Evolutionary conservation across 352 stramenopile species (phyloP), one percentile per base, ranked within the genome.

Genomic region (Pythium pectinolyticum): DNA sequence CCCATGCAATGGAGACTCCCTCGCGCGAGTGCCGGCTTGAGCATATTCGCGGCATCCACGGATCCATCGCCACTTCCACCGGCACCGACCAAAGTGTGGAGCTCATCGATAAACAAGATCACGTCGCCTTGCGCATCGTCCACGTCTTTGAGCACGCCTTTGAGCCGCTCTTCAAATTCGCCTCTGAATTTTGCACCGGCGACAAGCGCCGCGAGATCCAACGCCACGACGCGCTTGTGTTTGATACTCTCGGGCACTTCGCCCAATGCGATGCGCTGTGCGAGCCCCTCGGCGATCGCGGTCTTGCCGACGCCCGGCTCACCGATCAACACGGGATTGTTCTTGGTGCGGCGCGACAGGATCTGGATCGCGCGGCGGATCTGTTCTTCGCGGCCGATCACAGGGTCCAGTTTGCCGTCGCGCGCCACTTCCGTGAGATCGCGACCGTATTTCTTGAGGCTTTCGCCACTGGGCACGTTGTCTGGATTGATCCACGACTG

Each of bases 61-160:
- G 97, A 84, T 35, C 94, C 93, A 9, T 81, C 87, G 0, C 77
- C 92, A 43, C n/a, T n/a, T n/a, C 89, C 86, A 7, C 97, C 97
- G 19, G 97, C 97, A 17, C 97, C 97, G 10, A 99, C 70, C 24
- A 99, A 89, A 37, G 98, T 52, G 77, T 99, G 96, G 71, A 99
- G 94, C 66, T 99, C 97, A 47, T 99, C 97, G 53, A 99, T 98
- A 67, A 99, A 99, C 39, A 99, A 69, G 46, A 99, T 97, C 65
- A 99, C 97, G 64, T 98, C 96, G 59, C 91, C 93, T 58, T 98
- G 83, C 54, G 94, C 95, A 25, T 95, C 84, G 63, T 97, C 87
- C 52, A 97, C 86, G 53, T 98, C 92, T 67, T 97, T 95, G 56
- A 99, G 72, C 32, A 99, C 95, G 15, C 88, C 87, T 64, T 98